phyloP scores from a whole-genome alignment of 164 flowering plant genomes.

The Paratinospora sagittata region DNA sequence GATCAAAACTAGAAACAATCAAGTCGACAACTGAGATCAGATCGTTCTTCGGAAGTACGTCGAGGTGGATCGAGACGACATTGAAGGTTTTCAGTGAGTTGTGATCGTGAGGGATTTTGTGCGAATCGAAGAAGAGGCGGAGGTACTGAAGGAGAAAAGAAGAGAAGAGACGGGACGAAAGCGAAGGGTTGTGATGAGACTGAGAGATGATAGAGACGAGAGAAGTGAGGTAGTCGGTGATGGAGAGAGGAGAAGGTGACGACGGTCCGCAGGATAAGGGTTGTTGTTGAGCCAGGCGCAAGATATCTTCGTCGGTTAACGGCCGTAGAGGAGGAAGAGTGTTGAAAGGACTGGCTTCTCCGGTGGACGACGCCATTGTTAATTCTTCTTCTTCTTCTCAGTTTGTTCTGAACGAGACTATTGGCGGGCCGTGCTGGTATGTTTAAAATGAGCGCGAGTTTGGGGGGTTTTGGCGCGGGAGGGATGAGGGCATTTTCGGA shows the following conservation, averaged over 20 bases:
- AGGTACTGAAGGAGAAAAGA: constrained; percentile 43
- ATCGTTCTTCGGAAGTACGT: constrained; percentile 17
- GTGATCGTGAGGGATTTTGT: constrained; percentile 44
- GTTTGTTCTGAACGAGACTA: neutral
- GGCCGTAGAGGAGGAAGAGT: neutral
- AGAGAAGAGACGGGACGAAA: constrained; percentile 39
- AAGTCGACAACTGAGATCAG: constrained; percentile 22
- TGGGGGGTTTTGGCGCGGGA: neutral
- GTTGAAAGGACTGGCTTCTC: constrained; percentile 1
- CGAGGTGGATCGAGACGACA: constrained; percentile 36
- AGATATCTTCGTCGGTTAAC: constrained; percentile 36
- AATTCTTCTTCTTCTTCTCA: neutral
- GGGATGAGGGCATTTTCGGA: neutral
- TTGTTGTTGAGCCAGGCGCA: constrained; percentile 38
- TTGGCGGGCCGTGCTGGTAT: neutral
- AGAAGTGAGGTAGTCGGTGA: constrained; percentile 46
- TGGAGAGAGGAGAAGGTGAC: constrained; percentile 37
- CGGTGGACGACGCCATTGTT: constrained; percentile 17
- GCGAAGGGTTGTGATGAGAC: constrained; percentile 28
- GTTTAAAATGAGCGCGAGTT: neutral
- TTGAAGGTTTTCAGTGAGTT: constrained; percentile 41
- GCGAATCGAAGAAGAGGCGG: constrained; percentile 53
- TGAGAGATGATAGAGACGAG: constrained; percentile 47
- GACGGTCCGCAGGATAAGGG: constrained; percentile 23
- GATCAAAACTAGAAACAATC: constrained; percentile 29